Percentiles rank a stretch among this genome's conserved stretches.
phyloP scores from a whole-genome alignment of 2,329 filamentous ascomycete genomes.

The Penicillium sp. region DNA sequence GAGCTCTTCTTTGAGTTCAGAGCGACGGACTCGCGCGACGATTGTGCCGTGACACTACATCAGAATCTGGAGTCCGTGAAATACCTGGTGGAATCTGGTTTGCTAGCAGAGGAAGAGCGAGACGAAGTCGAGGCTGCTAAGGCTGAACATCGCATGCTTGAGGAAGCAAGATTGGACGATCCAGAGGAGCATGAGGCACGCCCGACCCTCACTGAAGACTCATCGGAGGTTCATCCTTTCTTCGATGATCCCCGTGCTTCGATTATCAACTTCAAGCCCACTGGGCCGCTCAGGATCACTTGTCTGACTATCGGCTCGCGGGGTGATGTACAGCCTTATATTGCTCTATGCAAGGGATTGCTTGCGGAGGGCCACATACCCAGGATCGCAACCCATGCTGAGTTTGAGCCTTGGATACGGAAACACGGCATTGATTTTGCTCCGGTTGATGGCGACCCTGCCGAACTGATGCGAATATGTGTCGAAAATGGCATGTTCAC shows the following conservation, averaged over 20 bases:
- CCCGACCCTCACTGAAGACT: constrained; percentile 28
- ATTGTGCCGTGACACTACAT: constrained; percentile 80
- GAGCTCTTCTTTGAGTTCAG: constrained; percentile 96
- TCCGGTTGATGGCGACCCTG: constrained; percentile 85
- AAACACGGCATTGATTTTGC: constrained; percentile 93
- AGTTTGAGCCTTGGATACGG: constrained; percentile 87
- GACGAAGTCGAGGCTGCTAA: constrained; percentile 73
- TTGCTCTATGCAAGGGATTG: constrained; percentile 89
- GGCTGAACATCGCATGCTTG: constrained; percentile 77
- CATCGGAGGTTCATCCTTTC: constrained; percentile 64
- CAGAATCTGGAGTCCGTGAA: constrained; percentile 72
- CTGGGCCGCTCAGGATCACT: constrained; percentile 76
- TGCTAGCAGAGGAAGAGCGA: constrained; percentile 67
- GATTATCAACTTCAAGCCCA: constrained; percentile 86
- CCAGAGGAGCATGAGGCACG: constrained; percentile 35
- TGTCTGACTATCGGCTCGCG: constrained; percentile 95
- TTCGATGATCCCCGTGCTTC: constrained; percentile 90
- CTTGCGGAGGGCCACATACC: constrained; percentile 83
- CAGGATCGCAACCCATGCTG: constrained; percentile 85
- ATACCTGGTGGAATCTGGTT: constrained; percentile 68
- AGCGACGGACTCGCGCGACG: constrained; percentile 75
- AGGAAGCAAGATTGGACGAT: constrained; percentile 65
- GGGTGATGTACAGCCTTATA: constrained; percentile 96
- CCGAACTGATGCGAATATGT: constrained; percentile 91
- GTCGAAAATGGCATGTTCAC: constrained; percentile 98